Conservation (phyloP, 345 rosid genomes). For the Xanthoceras sorbifolium region DNA sequence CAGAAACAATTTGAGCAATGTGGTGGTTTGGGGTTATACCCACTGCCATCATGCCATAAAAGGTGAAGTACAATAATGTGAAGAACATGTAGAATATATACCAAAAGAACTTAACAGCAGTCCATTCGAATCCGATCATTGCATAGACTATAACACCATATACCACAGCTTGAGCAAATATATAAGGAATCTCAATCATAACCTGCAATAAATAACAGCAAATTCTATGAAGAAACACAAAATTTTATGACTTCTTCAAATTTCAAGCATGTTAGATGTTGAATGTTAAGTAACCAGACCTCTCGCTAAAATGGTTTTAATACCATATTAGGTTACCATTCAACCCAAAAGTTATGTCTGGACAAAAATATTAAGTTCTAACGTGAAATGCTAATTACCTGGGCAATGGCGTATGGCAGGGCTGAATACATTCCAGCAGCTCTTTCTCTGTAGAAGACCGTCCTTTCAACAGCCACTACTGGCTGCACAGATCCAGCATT, state of each 20-base stretch:
- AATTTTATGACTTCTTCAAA: not conserved
- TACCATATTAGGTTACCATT: too few species aligned
- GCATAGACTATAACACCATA: constrained; percentile 21
- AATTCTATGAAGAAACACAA: not conserved
- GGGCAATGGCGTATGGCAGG: constrained; percentile 51
- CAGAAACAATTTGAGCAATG: constrained; percentile 10
- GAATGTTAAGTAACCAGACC: too few species aligned
- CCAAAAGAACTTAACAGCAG: constrained; percentile 16
- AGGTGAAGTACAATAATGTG: constrained; percentile 25
- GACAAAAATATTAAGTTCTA: not conserved
- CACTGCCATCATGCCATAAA: constrained; percentile 23
- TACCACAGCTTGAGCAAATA: constrained; percentile 12
- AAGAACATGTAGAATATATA: constrained; percentile 14
- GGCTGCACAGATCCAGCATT: constrained; percentile 65
- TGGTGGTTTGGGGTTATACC: constrained; percentile 22
- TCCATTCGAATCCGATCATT: constrained; percentile 24
- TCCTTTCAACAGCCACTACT: constrained; percentile 59
- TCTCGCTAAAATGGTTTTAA: too few species aligned
- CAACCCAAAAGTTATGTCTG: not conserved
- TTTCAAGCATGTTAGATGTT: too few species aligned
- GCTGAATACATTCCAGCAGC: constrained; percentile 62
- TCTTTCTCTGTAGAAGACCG: constrained; percentile 50
- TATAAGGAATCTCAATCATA: constrained; percentile 22
- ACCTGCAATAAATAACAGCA: constrained; percentile 9
- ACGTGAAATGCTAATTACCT: constrained; percentile 26